These are phyloP conservation scores for Carex cristatella DNA, from an alignment of 176 grass and related monocot species.

Conservation along the genomic window DNA sequence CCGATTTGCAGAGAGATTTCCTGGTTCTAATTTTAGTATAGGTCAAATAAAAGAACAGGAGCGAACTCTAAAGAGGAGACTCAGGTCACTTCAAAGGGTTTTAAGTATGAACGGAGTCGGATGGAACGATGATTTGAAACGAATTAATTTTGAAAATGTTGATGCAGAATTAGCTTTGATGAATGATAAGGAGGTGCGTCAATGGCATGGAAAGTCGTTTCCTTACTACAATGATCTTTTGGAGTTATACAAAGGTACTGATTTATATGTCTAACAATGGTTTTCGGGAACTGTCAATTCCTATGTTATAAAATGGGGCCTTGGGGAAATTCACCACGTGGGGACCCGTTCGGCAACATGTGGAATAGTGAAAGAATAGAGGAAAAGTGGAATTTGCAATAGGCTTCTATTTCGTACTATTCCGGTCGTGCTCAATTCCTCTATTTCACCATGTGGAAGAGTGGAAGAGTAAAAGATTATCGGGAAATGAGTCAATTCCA, in stretches of 20 bases:
- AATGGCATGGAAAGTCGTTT: slow-evolving; percentile 13
- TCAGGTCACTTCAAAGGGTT: neutral
- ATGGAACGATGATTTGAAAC: slow-evolving; percentile 7
- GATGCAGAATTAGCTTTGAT: neutral
- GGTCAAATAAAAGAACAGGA: slow-evolving; percentile 3
- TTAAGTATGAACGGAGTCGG: neutral
- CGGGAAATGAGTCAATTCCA: too few relatives aligned
- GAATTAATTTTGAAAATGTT: neutral
- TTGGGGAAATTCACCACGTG: neutral
- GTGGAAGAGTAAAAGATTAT: too few relatives aligned
- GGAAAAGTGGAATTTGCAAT: too few relatives aligned
- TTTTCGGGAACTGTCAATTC: neutral
- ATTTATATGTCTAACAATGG: neutral
- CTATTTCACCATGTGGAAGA: too few relatives aligned
- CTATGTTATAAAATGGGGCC: neutral
- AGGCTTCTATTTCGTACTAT: too few relatives aligned
- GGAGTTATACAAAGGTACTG: neutral
- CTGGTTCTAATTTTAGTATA: neutral
- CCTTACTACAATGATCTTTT: slow-evolving; percentile 16
- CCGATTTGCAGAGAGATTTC: neutral
- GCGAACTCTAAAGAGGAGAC: neutral
- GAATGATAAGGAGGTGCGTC: slow-evolving; percentile 1
- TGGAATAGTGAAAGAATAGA: too few relatives aligned
- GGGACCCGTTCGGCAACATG: too few relatives aligned
- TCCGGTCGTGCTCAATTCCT: too few relatives aligned